Conservation (phyloP, 1,284 basidiomycete genomes). For the Ceratobasidium sp. region DNA sequence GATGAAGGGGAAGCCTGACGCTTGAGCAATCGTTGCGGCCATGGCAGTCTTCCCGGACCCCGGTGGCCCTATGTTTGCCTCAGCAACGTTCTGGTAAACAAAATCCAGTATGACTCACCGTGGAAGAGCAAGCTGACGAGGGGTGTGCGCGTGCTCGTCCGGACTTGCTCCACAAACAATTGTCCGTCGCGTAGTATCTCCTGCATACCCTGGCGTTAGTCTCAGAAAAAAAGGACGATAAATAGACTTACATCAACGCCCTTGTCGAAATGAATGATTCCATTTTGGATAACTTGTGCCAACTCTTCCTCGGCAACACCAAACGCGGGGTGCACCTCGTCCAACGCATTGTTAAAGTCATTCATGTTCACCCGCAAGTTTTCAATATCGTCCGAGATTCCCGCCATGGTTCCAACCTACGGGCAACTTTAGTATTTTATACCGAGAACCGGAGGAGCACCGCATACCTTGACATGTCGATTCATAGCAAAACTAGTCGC, state of each 20-base stretch:
- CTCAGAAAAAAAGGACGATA: conserved; percentile 4
- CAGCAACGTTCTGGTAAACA: neutral
- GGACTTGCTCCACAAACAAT: conserved; percentile 95
- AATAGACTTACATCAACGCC: conserved; percentile 75
- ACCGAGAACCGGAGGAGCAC: neutral
- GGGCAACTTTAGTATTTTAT: conserved; percentile 20
- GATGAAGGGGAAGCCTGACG: conserved; percentile 97
- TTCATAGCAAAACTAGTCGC: conserved; percentile 99
- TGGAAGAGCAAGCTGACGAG: conserved; percentile 93
- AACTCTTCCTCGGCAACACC: conserved; percentile 99
- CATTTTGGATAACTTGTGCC: conserved; percentile 93
- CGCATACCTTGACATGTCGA: conserved; percentile 87
- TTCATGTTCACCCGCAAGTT: conserved; percentile 88
- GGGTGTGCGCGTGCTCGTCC: conserved; percentile 89
- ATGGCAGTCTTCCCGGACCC: conserved; percentile 97
- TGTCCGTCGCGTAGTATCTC: conserved; percentile 91
- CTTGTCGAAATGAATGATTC: conserved; percentile 91
- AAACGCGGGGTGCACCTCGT: conserved; percentile 97
- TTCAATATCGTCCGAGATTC: conserved; percentile 95
- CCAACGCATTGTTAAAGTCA: conserved; percentile 93
- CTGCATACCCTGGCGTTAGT: conserved; percentile 60
- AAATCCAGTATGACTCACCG: conserved; percentile 59
- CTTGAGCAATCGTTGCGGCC: conserved; percentile 94
- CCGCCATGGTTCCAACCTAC: conserved; percentile 93
- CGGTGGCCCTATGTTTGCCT: conserved; percentile 73